These are phyloP conservation scores for Diaporthe sp. DNA, from an alignment of 2,329 filamentous ascomycete species.

Conservation along the genomic window DNA sequence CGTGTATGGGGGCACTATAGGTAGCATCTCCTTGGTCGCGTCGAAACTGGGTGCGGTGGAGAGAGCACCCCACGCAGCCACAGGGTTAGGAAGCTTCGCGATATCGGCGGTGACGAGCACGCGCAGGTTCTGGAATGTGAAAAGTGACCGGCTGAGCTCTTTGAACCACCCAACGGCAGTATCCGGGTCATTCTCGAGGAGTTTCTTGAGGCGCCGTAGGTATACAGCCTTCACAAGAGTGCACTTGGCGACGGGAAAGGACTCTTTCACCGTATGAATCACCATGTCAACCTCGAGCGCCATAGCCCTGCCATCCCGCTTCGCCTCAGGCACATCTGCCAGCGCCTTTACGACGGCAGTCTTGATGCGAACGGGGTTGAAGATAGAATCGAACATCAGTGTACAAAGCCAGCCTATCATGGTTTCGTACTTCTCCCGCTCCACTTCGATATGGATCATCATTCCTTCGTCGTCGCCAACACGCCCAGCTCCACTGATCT, in stretches of 20 bases:
- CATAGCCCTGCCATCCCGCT: constrained; percentile 83
- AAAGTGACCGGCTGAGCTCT: constrained; percentile 77
- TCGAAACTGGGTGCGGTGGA: constrained; percentile 53
- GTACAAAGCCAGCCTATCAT: constrained; percentile 87
- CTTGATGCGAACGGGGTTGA: constrained; percentile 75
- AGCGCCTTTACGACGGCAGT: constrained; percentile 82
- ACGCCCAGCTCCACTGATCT: constrained; percentile 74
- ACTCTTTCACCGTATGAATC: constrained; percentile 81
- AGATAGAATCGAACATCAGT: constrained; percentile 88
- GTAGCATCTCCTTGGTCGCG: constrained; percentile 66
- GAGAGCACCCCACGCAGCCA: constrained; percentile 82
- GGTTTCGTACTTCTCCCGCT: constrained; percentile 85
- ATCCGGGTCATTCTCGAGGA: constrained; percentile 83
- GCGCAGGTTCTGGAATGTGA: constrained; percentile 86
- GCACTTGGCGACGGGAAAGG: constrained; percentile 79
- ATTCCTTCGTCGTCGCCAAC: constrained; percentile 85
- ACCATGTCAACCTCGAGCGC: constrained; percentile 75
- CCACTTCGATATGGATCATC: constrained; percentile 83
- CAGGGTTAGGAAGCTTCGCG: constrained; percentile 76
- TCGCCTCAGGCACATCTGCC: constrained; percentile 90
- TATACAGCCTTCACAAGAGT: constrained; percentile 90
- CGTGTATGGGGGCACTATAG: constrained; percentile 76
- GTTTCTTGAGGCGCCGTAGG: constrained; percentile 83
- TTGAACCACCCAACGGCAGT: constrained; percentile 86
- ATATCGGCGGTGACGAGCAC: constrained; percentile 86